Conservation (phyloP, 441 rosid genomes). For the Rhodomyrtus psidioides region DNA sequence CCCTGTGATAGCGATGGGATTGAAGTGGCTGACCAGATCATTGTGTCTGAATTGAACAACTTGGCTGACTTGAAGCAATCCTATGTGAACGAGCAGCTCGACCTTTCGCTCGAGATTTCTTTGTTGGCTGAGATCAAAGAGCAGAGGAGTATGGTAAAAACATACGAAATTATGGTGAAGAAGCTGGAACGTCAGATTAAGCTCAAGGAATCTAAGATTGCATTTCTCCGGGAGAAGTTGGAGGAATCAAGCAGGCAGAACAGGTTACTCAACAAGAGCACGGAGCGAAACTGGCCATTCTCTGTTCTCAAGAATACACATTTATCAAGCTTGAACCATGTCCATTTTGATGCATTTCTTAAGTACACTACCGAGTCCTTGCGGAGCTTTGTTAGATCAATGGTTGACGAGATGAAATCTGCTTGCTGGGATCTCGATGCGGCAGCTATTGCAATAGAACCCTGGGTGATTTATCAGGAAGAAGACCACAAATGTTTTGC, state of each 20-base stretch:
- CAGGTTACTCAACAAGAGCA: constrained; percentile 40
- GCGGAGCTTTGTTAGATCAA: constrained; percentile 49
- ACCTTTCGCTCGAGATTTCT: constrained; percentile 40
- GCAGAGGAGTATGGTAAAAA: constrained; percentile 49
- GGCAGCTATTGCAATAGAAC: constrained; percentile 50
- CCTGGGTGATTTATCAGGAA: constrained; percentile 36
- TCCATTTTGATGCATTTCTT: constrained; percentile 41
- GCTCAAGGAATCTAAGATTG: constrained; percentile 70
- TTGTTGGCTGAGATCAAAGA: constrained; percentile 65
- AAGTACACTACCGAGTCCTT: constrained; percentile 50
- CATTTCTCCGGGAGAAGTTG: constrained; percentile 47
- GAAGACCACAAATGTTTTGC: constrained; percentile 65
- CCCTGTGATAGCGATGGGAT: constrained; percentile 76
- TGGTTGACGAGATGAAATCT: constrained; percentile 57
- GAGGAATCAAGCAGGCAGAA: constrained; percentile 43
- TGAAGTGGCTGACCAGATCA: constrained; percentile 48
- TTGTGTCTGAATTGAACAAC: constrained; percentile 51
- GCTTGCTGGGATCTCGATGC: constrained; percentile 59
- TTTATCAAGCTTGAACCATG: constrained; percentile 30
- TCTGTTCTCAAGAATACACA: constrained; percentile 36
- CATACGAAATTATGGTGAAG: constrained; percentile 56
- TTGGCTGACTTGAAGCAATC: constrained; percentile 74
- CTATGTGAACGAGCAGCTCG: constrained; percentile 58
- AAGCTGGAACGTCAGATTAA: constrained; percentile 56
- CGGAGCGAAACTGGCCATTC: constrained; percentile 50